Evolutionary conservation across 176 grass and related monocot genomes (phyloP).

Genomic region (Themeda triandra): DNA sequence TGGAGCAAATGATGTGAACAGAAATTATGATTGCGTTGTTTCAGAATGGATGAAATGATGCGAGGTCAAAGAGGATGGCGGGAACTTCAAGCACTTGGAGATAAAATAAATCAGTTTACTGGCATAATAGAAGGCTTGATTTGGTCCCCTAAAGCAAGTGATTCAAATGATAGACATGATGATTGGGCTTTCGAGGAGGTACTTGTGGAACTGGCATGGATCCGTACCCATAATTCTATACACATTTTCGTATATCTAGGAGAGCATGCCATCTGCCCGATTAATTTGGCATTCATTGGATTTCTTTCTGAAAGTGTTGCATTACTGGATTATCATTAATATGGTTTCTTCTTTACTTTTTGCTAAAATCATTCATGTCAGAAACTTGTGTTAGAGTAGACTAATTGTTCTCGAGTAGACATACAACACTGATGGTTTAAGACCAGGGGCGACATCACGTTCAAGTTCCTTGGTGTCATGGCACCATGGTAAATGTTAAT

Average conservation of each 20-base stretch:
- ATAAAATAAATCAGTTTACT: slow-evolving; percentile 86
- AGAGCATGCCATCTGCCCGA: background rate
- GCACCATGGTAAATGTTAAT: too few relatives aligned
- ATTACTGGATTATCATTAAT: background rate
- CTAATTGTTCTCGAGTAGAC: background rate
- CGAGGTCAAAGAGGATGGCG: slow-evolving; percentile 93
- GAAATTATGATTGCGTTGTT: slow-evolving; percentile 24
- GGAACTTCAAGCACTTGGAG: slow-evolving; percentile 82
- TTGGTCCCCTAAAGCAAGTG: slow-evolving; percentile 76
- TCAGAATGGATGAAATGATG: slow-evolving; percentile 99
- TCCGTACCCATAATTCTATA: background rate
- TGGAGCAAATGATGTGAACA: slow-evolving; percentile 8
- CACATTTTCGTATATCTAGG: background rate
- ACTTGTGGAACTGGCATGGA: slow-evolving; percentile 24
- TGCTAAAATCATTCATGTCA: background rate
- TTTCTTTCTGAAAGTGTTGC: background rate
- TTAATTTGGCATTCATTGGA: background rate
- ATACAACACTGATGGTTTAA: background rate
- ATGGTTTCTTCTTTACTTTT: background rate
- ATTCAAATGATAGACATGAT: slow-evolving; percentile 48
- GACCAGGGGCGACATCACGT: background rate
- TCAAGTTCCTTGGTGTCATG: too few relatives aligned
- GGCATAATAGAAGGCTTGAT: slow-evolving; percentile 91
- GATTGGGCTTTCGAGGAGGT: slow-evolving; percentile 95
- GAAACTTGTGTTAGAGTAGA: background rate